Percentiles rank a stretch among this genome's conserved stretches.
phyloP scores from a whole-genome alignment of 257 asterid species.

The Capsicum chinense region DNA sequence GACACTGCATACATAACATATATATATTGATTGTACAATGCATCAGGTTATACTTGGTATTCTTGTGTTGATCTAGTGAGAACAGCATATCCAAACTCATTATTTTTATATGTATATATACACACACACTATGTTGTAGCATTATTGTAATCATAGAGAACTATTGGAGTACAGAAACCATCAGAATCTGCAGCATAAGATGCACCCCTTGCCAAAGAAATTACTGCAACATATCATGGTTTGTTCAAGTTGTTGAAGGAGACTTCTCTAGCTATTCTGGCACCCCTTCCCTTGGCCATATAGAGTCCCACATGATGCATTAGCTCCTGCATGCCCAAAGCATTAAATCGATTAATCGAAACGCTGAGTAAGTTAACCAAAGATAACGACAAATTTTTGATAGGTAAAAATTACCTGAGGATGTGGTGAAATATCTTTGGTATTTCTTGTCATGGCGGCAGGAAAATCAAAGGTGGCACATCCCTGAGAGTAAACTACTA shows the following conservation, averaged over 20 bases:
- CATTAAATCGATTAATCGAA: neutral
- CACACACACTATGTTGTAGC: neutral
- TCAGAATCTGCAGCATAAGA: neutral
- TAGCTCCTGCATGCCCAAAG: constrained; percentile 32
- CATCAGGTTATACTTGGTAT: neutral
- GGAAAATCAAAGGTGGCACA: constrained; percentile 83
- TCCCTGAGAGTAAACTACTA: constrained; percentile 61
- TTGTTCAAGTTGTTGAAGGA: constrained; percentile 28
- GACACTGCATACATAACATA: neutral
- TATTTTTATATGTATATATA: neutral
- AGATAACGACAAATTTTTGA: constrained; percentile 32
- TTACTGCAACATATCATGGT: constrained; percentile 3
- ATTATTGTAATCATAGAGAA: neutral
- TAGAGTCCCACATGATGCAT: constrained; percentile 55
- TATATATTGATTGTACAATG: neutral
- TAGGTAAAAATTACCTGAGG: constrained; percentile 49
- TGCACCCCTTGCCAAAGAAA: neutral
- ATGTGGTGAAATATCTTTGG: constrained; percentile 54
- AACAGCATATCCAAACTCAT: neutral
- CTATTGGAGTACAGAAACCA: neutral
- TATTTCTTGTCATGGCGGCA: constrained; percentile 45
- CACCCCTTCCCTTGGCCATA: constrained; percentile 56
- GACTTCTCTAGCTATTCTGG: constrained; percentile 54
- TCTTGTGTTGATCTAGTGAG: neutral
- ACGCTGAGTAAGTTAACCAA: neutral